Evolutionary conservation across 495 filamentous ascomycete species (phyloP), one percentile per base, ranked within the genome.

Genomic region (Trichocladium uniseriatum): DNA sequence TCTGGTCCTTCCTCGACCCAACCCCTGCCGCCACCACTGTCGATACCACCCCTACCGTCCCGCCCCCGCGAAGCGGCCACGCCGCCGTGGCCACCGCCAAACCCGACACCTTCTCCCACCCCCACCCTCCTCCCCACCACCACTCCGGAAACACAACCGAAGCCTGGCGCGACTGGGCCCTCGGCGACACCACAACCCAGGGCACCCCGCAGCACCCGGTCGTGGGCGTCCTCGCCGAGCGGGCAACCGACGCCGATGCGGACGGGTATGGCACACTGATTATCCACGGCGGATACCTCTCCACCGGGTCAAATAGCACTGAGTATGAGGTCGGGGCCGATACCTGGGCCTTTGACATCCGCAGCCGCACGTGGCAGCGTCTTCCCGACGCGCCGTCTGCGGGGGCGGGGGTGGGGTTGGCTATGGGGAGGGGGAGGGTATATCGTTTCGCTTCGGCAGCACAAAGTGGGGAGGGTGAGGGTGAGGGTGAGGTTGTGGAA

Each of bases 331-430:
- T 82, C 13, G 68, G 81, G 1, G 62, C 69, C 5, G 86, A 90
- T 62, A 59, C 88, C 0, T 90, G 86, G 86, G 74, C 77, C 1
- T 89, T 89, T 59, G 77, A 81, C 56, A 53, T 89, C 9, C 66
- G 62, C 29, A 69, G 64, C 20, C 58, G 71, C 27, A 60, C 68
- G 0, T 92, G 86, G 87, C 75, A 70, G 34, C 71, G 79, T 38
- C 70, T 82, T 24, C 71, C 81, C 0, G 54, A 74, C 15, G 82
- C 82, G 0, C 83, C 83, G 0, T 72, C 77, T 1, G 61, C 75
- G 0, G 73, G 83, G 3, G 81, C 80, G 11, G 86, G 83, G 0
- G 68, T 84, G 0, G 75, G 77, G 0, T 74, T 92, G 29, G 73
- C 80, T 0, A 72, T 80, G 40, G 62, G 67, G 3, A 63, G 48